Evolutionary conservation across 148 eudicot genomes (phyloP).

Genomic region (Fagopyrum homotropicum): DNA sequence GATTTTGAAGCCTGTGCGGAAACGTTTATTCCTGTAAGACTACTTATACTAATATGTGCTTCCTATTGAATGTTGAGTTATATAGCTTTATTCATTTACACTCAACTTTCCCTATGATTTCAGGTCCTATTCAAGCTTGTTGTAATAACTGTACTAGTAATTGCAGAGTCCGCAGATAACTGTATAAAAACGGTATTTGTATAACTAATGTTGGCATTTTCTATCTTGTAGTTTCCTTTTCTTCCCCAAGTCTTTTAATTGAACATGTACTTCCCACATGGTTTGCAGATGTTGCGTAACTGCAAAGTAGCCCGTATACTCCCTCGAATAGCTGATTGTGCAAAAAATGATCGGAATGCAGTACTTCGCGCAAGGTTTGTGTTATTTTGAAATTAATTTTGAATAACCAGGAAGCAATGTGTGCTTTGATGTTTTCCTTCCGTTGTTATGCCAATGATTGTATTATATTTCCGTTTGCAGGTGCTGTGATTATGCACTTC

Average conservation of each 20-base stretch:
- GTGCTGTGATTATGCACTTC: conserved; percentile 97
- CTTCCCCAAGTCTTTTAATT: conserved; percentile 9
- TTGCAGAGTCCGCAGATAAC: conserved; percentile 97
- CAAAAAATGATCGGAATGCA: conserved; percentile 86
- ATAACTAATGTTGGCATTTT: background rate
- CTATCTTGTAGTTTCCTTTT: background rate
- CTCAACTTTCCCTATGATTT: conserved; percentile 14
- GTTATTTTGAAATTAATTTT: background rate
- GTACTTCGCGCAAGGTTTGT: conserved; percentile 84
- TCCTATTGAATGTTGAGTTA: conserved; percentile 3
- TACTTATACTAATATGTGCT: background rate
- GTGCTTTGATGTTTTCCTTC: background rate
- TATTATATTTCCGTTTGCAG: conserved; percentile 24
- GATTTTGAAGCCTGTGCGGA: conserved; percentile 97
- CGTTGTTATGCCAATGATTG: conserved; percentile 12
- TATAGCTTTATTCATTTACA: background rate
- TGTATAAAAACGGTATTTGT: conserved; percentile 90
- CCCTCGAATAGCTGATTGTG: conserved; percentile 84
- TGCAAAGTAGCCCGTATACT: conserved; percentile 93
- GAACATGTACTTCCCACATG: background rate
- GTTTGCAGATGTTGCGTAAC: conserved; percentile 84
- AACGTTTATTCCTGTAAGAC: conserved; percentile 81
- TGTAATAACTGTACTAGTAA: conserved; percentile 97
- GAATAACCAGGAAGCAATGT: background rate
- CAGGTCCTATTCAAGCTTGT: conserved; percentile 98